These are phyloP conservation scores for Naganishia friedmannii DNA, from an alignment of 768 basidiomycete species.

Conservation along the genomic window DNA sequence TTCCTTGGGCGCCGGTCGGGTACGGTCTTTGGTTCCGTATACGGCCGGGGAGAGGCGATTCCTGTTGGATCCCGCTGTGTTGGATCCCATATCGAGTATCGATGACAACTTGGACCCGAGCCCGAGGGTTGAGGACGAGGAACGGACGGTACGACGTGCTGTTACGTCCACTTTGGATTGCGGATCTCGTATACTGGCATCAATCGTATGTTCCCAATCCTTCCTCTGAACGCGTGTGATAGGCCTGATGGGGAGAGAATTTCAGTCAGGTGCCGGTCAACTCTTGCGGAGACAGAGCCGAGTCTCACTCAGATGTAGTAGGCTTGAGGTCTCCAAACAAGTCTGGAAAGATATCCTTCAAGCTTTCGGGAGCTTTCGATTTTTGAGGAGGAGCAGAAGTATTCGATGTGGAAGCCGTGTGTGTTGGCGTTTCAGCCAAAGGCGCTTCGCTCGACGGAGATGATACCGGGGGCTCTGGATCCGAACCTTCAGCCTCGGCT, in stretches of 20 bases:
- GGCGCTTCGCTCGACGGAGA: background rate
- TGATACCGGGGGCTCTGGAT: background rate
- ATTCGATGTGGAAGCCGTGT: background rate
- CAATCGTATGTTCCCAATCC: slow-evolving; percentile 9
- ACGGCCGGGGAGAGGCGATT: slow-evolving; percentile 7
- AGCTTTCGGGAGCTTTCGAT: slow-evolving; percentile 6
- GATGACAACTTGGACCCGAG: slow-evolving; percentile 14
- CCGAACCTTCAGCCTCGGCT: background rate
- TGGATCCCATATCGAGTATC: slow-evolving; percentile 13
- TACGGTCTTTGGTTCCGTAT: slow-evolving; percentile 11
- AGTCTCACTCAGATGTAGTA: background rate
- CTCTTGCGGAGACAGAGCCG: background rate
- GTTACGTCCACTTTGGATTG: background rate
- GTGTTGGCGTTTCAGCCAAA: background rate
- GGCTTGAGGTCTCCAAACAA: slow-evolving; percentile 12
- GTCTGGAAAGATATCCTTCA: slow-evolving; percentile 21
- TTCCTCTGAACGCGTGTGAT: background rate
- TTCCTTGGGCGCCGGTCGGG: slow-evolving; percentile 9
- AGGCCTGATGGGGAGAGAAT: background rate
- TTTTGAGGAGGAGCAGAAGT: background rate
- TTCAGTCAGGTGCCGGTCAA: background rate
- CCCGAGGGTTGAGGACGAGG: background rate
- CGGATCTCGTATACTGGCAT: slow-evolving; percentile 1
- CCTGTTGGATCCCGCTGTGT: background rate
- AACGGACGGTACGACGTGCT: background rate